Evolutionary conservation across 164 flowering plant genomes (phyloP), one percentile per base, ranked within the genome.

Genomic region (Houttuynia cordata): DNA sequence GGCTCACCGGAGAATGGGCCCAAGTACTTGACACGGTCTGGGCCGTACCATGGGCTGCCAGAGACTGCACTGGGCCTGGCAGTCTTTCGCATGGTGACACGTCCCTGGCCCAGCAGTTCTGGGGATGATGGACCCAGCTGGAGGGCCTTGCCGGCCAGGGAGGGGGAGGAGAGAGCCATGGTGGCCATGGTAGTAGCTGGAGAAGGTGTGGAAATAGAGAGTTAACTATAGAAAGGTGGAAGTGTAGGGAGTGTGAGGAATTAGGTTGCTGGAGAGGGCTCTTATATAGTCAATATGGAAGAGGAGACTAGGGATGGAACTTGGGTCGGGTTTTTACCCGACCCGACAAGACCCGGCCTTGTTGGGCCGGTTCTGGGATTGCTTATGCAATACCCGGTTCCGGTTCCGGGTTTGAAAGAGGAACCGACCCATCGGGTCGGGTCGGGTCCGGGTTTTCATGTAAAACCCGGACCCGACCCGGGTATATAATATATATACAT

Each of bases 1-100:
- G 82, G 45, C 51, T 76, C 78, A 7, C 78, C 80, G 18, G 82
- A 79, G 65, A 76, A 64, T 39, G 80, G 82, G 59, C 82, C 80
- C 64, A 79, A 68, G 78, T 79, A 76, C 75, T 72, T 70, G 62
- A 74, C 78, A 0, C 78, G 62, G 70, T 76, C 76, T 0, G 77
- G 74, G 10, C 78, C 78, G 59, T 77, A 77, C 81, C 81, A 74
- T 20, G 76, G 77, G 73, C 78, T 74, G 7, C 74, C 72, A 8
- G 78, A 74, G 9, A 24, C 53, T 1, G 74, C 39, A 40, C 52
- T 71, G 21, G 68, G 64, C 69, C 51, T 73, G 41, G 24, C 61
- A 0, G 78, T 59, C 62, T 75, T 80, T 57, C 81, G 71, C 83
- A 73, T 80, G 30, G 76, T 66, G 51, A 80, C 61, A 41, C 76